Percentiles rank a stretch among this genome's conserved stretches.
These are phyloP conservation scores for Westerdykella aurantiaca DNA, from an alignment of 2,329 filamentous ascomycete genomes.

Conservation along the genomic window DNA sequence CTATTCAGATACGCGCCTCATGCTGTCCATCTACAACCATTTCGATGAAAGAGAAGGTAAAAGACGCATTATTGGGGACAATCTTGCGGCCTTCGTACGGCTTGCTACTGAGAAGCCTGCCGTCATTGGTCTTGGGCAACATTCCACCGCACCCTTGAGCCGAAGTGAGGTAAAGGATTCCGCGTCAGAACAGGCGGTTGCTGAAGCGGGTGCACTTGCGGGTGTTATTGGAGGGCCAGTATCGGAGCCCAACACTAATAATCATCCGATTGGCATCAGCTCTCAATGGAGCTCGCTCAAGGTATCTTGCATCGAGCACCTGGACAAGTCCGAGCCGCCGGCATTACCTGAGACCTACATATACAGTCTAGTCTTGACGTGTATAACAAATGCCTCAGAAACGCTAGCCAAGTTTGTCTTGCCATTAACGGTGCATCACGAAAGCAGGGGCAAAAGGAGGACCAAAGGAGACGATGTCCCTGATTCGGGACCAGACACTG, in stretches of 20 bases:
- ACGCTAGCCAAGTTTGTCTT: slow-evolving; percentile 89
- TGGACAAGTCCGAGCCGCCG: slow-evolving; percentile 86
- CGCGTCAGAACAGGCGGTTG: slow-evolving; percentile 73
- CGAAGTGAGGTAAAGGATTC: slow-evolving; percentile 52
- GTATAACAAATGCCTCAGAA: slow-evolving; percentile 85
- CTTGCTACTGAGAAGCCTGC: slow-evolving; percentile 85
- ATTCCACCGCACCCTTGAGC: slow-evolving; percentile 73
- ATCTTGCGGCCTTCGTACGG: slow-evolving; percentile 85
- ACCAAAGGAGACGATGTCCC: slow-evolving; percentile 36
- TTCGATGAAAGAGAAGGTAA: slow-evolving; percentile 71
- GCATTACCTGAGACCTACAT: slow-evolving; percentile 85
- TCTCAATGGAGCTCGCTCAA: slow-evolving; percentile 84
- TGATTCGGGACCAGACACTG: slow-evolving; percentile 14
- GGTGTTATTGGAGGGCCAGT: slow-evolving; percentile 74
- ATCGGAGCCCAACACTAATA: slow-evolving; percentile 52
- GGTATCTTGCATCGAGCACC: slow-evolving; percentile 83
- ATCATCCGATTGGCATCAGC: slow-evolving; percentile 71
- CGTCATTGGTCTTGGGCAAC: slow-evolving; percentile 80
- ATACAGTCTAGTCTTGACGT: slow-evolving; percentile 82
- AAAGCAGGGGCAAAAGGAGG: slow-evolving; percentile 45
- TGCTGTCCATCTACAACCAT: slow-evolving; percentile 71
- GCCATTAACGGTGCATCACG: slow-evolving; percentile 78
- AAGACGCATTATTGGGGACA: slow-evolving; percentile 70
- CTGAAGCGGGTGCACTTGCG: slow-evolving; percentile 81
- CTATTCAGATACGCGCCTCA: slow-evolving; percentile 71